Base-by-base conservation (phyloP, 495 filamentous ascomycete genomes). In the Aspergillus nanangensis region DNA sequence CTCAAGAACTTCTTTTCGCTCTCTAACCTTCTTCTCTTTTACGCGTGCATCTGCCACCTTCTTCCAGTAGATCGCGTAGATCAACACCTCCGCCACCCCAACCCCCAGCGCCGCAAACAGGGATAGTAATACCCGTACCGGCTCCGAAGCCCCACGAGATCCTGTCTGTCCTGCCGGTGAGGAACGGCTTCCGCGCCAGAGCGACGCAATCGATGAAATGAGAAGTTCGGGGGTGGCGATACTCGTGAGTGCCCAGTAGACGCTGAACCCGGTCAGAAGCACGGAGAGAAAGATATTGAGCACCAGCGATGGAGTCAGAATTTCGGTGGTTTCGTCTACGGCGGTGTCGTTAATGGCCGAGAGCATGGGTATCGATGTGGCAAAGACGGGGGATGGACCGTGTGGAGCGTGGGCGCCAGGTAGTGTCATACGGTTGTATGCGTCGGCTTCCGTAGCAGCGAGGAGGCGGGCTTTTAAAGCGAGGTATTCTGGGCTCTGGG, bases 391-490 rank as follows among this genome's bases (percentile, higher is more conserved):
- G 4, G 73, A 58, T 47, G 18, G 78, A 73, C 53, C 27, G 56
- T 31, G 37, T 22, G 20, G 38, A 50, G 7, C n/a, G 35, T 5
- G 38, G 53, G 1, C 62, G 65, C n/a, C 66, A 71, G 44, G 37
- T 20, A 11, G 37, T 61, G 67, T 45, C 38, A 84, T 64, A 75
- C 83, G 78, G 43, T 86, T 78, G 68, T 97, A 98, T 9, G 78
- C 75, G 39, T 83, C 79, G 53, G 81, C 70, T 69, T 97, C 90
- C 57, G 86, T 83, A 54, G 90, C 82, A 36, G 75, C 75, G 35
- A 89, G 87, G 18, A 98, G 82, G 14, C 85, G 79, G 2, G 81
- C 77, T 92, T 97, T 98, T 3, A 93, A 67, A 7, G 82, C 87
- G 65, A 91, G 88, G 69, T 93, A 97, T 72, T 94, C 88, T 7